Conservation (phyloP, 2,329 filamentous ascomycete species). For the Kalaharituber pfeilii region DNA sequence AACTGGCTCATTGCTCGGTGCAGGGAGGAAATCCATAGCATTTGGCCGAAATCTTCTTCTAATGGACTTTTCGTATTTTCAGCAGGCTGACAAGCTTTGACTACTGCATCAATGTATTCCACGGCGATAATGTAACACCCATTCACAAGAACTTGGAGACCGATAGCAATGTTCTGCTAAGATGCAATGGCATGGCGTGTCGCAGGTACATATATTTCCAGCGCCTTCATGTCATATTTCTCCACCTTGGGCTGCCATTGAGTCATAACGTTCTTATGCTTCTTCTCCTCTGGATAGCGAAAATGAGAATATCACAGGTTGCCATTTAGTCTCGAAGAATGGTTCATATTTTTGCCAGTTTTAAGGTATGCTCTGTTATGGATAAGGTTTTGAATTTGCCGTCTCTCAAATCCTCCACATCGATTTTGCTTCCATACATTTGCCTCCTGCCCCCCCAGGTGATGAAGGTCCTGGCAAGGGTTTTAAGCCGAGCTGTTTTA, state of each 20-base stretch:
- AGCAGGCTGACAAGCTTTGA: slow-evolving; percentile 39
- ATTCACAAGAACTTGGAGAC: slow-evolving; percentile 70
- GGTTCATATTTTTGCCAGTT: neutral
- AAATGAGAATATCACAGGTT: slow-evolving; percentile 64
- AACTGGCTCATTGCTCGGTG: slow-evolving; percentile 56
- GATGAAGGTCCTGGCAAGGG: slow-evolving; percentile 49
- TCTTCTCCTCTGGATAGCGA: slow-evolving; percentile 57
- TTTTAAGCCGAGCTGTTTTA: slow-evolving; percentile 34
- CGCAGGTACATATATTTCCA: slow-evolving; percentile 50
- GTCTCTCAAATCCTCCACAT: slow-evolving; percentile 53
- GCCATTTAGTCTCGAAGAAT: slow-evolving; percentile 51
- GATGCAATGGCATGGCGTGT: slow-evolving; percentile 81
- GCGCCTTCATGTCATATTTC: slow-evolving; percentile 73
- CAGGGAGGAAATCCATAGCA: slow-evolving; percentile 52
- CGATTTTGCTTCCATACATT: slow-evolving; percentile 64
- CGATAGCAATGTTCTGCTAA: slow-evolving; percentile 78
- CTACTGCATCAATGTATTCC: slow-evolving; percentile 55
- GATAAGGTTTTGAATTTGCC: slow-evolving; percentile 38
- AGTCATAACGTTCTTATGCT: slow-evolving; percentile 43
- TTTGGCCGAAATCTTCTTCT: slow-evolving; percentile 76
- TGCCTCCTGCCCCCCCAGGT: slow-evolving; percentile 65
- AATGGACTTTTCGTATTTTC: slow-evolving; percentile 34
- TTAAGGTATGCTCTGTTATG: slow-evolving; percentile 42
- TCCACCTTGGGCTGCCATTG: slow-evolving; percentile 51
- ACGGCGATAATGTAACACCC: slow-evolving; percentile 59